Evolutionary conservation across 306 rosid genomes (phyloP).

Genomic region (Quercus variabilis): DNA sequence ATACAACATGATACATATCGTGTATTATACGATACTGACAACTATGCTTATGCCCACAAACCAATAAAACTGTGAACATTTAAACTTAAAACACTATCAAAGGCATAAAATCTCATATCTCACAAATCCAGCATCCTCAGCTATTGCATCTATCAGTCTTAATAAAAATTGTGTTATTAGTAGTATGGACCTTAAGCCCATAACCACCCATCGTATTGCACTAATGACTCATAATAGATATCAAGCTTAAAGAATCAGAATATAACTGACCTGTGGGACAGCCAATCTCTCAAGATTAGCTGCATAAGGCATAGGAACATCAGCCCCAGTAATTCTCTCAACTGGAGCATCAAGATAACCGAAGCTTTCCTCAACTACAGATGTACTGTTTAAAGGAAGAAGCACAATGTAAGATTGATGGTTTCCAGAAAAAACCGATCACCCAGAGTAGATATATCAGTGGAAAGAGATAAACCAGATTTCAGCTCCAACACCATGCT

Average conservation of each 20-base stretch:
- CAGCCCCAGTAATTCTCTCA: slow-evolving; percentile 94
- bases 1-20: too few species aligned
- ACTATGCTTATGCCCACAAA: too few species aligned
- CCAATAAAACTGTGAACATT: too few species aligned
- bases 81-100: too few species aligned
- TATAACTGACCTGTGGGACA: slow-evolving; percentile 75
- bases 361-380: slow-evolving; percentile 93
- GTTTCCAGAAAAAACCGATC: slow-evolving; percentile 15
- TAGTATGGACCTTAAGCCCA: not conserved
- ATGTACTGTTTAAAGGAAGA: slow-evolving; percentile 56
- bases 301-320: slow-evolving; percentile 99
- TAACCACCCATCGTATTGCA: too few species aligned
- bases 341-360: slow-evolving; percentile 97
- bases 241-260: too few species aligned
- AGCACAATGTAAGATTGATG: not conserved
- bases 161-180: not conserved
- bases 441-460: not conserved
- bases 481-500: slow-evolving; percentile 99
- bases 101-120: not conserved
- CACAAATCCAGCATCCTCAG: not conserved
- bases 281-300: slow-evolving; percentile 96
- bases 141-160: not conserved
- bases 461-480: slow-evolving; percentile 64
- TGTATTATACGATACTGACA: too few species aligned
- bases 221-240: too few species aligned